Conservation (phyloP, 805 yeast species). For the Metschnikowia proteae region DNA sequence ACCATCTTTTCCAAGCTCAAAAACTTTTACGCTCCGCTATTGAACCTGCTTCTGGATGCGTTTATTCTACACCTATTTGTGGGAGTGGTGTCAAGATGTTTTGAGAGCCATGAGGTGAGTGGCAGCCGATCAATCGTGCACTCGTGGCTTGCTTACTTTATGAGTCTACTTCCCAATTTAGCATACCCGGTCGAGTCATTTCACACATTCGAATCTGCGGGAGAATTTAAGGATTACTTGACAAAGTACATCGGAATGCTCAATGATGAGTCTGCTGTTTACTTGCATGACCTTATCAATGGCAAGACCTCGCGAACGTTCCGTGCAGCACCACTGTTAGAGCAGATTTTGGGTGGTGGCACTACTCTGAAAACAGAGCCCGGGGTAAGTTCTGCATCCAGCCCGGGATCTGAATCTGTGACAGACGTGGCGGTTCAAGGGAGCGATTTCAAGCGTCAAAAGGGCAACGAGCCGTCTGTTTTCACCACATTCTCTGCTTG, state of each 20-base stretch:
- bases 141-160: conserved; percentile 1
- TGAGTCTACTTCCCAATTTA: not conserved
- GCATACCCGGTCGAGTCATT: conserved; percentile 7
- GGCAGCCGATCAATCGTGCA: not conserved
- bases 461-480: not conserved
- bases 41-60: not conserved
- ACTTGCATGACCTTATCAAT: not conserved
- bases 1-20: not conserved
- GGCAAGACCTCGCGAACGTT: not conserved
- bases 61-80: conserved; percentile 1
- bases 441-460: not conserved
- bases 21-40: conserved; percentile 1
- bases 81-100: not conserved
- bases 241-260: not conserved
- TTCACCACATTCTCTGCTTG: conserved; percentile 2
- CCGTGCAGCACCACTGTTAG: conserved; percentile 10
- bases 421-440: not conserved
- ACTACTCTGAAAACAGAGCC: not conserved
- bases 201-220: not conserved
- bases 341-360: conserved; percentile 3
- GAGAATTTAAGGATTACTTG: conserved; percentile 1
- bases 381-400: not conserved
- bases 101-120: not conserved
- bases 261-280: not conserved
- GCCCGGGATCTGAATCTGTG: not conserved